Evolutionary conservation across 495 filamentous ascomycete genomes (phyloP), one percentile per base, ranked within the genome.

Genomic region (Apodospora peruviana): DNA sequence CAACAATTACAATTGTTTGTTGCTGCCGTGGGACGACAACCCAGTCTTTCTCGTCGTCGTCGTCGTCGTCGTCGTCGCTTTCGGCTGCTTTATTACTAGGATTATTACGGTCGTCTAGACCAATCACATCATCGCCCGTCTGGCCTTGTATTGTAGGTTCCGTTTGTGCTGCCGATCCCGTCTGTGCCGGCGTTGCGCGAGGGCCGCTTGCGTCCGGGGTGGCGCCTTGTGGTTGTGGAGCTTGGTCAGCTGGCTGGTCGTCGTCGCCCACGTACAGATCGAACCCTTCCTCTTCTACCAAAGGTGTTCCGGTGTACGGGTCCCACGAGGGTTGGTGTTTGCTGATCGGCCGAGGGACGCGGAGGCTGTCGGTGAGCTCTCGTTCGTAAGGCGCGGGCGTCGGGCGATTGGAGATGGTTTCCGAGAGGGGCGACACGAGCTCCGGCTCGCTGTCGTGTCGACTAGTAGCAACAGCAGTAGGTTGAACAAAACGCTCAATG

Each of bases 271-370:
- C n/a, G 37, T 53, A 57, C 45, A 56, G 51, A 29, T 58, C 56
- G 44, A 55, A 57, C 19, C 48, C 55, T 20, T 48, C 48, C 55
- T 64, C 61, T 45, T 64, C 57, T 16, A 62, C 49, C 11, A 64
- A 47, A 22, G 54, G 54, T 51, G 58, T 51, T n/a, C 43, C 47
- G 14, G 50, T 50, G 25, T 47, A 49, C 14, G 55, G 58, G 40
- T 58, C 42, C 43, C 53, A 51, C 41, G 52, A 47, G 5, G 60
- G 56, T 39, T 55, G 57, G 12, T 47, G 45, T 20, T 57, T 56
- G 34, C 47, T 54, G 44, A 56, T 48, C 25, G 50, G 51, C n/a
- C 50, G 32, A 12, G 32, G 35, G 40, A 57, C 40, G 49, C 47
- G 40, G 32, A 57, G 34, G 24, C 22, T 43, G 49, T 50, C 47